Evolutionary conservation across 768 basidiomycete genomes (phyloP).

Genomic region (Amanita exitialis): DNA sequence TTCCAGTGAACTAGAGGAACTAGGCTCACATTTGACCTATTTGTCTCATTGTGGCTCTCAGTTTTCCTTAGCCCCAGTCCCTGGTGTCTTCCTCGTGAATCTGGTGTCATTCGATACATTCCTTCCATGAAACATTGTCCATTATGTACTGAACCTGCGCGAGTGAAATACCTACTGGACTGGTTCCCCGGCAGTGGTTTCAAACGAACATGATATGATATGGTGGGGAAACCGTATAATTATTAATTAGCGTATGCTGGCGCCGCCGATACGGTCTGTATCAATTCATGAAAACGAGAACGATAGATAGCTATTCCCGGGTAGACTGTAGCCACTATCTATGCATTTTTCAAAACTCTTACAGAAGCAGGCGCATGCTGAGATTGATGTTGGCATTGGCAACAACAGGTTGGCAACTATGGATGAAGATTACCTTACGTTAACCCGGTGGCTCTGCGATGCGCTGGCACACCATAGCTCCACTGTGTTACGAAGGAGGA

Average conservation of each 20-base stretch:
- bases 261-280: slow-evolving; percentile 22
- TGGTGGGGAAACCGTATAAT: slow-evolving; percentile 26
- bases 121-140: background rate
- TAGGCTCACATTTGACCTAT: slow-evolving; percentile 27
- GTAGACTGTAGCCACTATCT: slow-evolving; percentile 30
- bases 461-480: slow-evolving; percentile 23
- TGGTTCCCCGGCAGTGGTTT: slow-evolving; percentile 42
- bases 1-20: slow-evolving; percentile 22
- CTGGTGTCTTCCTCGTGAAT: slow-evolving; percentile 22
- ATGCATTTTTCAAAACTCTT: slow-evolving; percentile 31
- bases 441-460: slow-evolving; percentile 24
- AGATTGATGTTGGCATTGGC: slow-evolving; percentile 32
- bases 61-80: slow-evolving; percentile 10
- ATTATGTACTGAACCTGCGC: background rate
- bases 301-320: background rate
- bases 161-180: slow-evolving; percentile 30
- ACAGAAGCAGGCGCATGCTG: slow-evolving; percentile 27
- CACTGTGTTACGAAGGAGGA: slow-evolving; percentile 34
- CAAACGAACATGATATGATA: slow-evolving; percentile 22
- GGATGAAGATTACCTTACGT: slow-evolving; percentile 30
- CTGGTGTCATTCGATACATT: slow-evolving; percentile 10
- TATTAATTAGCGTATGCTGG: slow-evolving; percentile 36
- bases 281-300: background rate
- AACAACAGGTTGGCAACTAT: slow-evolving; percentile 27
- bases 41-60: slow-evolving; percentile 17